phyloP scores from a whole-genome alignment of 2,329 filamentous ascomycete species.

The Hymenoscyphus fraxineus region DNA sequence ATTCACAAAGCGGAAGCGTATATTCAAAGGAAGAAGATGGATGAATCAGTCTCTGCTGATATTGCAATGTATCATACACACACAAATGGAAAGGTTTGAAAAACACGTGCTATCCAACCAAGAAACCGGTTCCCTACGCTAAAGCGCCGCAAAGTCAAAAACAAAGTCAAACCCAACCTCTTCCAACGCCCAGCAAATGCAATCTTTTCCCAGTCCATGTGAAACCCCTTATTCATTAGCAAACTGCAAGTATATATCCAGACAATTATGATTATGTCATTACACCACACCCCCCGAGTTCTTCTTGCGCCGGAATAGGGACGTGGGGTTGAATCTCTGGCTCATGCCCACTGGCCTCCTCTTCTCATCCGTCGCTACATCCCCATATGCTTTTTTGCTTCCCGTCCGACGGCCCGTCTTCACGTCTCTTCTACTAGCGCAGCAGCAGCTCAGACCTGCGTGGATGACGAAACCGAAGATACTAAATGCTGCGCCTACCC shows the following conservation, averaged over 20 bases:
- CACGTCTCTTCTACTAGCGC: constrained; percentile 37
- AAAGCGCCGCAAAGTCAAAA: not conserved
- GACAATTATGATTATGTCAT: not conserved
- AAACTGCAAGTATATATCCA: not conserved
- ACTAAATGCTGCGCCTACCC: constrained; percentile 68
- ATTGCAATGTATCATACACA: not conserved
- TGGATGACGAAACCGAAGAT: constrained; percentile 71
- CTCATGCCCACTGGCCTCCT: constrained; percentile 11
- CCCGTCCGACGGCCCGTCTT: constrained; percentile 31
- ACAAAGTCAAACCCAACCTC: not conserved
- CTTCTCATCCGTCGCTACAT: constrained; percentile 20
- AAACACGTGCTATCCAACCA: not conserved
- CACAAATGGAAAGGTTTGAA: too few species aligned
- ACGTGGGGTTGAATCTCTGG: constrained; percentile 3
- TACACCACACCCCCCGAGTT: not conserved
- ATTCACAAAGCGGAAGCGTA: not conserved
- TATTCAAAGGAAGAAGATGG: not conserved
- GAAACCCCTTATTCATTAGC: not conserved
- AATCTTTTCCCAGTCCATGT: not conserved
- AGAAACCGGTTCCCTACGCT: not conserved
- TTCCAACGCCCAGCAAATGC: not conserved
- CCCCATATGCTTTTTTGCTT: constrained; percentile 28
- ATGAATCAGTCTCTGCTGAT: not conserved
- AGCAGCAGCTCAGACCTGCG: constrained; percentile 74
- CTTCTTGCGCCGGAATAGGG: not conserved